Conservation (phyloP, 345 rosid species). For the Linum trigynum region DNA sequence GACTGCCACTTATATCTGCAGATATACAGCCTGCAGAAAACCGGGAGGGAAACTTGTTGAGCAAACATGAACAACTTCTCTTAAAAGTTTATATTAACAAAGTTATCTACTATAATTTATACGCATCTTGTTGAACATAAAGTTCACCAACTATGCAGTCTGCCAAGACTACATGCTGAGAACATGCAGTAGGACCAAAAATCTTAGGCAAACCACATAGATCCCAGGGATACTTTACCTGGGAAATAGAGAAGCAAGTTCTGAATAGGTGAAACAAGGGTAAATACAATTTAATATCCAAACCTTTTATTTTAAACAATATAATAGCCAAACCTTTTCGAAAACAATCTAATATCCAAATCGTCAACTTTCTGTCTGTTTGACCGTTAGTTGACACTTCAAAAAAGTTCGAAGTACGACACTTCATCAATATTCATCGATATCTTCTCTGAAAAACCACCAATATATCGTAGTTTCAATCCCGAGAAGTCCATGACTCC, state of each 20-base stretch:
- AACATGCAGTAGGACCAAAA: not conserved
- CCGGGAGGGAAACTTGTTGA: conserved; percentile 2
- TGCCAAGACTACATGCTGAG: too few relatives aligned
- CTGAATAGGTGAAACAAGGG: conserved; percentile 36
- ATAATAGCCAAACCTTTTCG: too few relatives aligned
- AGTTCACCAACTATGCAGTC: not conserved
- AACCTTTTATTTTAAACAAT: too few relatives aligned
- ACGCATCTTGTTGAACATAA: not conserved
- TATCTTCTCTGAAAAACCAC: too few relatives aligned
- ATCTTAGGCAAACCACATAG: not conserved
- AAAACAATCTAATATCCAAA: too few relatives aligned
- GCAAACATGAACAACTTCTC: conserved; percentile 1
- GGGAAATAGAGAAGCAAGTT: conserved; percentile 62
- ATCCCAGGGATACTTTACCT: conserved; percentile 32
- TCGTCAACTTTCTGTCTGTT: too few relatives aligned
- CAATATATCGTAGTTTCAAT: too few relatives aligned
- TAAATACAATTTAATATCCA: too few relatives aligned
- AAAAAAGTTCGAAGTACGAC: too few relatives aligned
- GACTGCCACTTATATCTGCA: conserved; percentile 56
- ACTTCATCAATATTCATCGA: too few relatives aligned
- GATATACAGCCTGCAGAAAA: conserved; percentile 57
- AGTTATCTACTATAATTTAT: not conserved
- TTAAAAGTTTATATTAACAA: not conserved
- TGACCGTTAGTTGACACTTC: too few relatives aligned
- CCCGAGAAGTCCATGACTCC: too few relatives aligned